phyloP scores from a whole-genome alignment of 352 stramenopile species.

The Phytophthora fragariae region DNA sequence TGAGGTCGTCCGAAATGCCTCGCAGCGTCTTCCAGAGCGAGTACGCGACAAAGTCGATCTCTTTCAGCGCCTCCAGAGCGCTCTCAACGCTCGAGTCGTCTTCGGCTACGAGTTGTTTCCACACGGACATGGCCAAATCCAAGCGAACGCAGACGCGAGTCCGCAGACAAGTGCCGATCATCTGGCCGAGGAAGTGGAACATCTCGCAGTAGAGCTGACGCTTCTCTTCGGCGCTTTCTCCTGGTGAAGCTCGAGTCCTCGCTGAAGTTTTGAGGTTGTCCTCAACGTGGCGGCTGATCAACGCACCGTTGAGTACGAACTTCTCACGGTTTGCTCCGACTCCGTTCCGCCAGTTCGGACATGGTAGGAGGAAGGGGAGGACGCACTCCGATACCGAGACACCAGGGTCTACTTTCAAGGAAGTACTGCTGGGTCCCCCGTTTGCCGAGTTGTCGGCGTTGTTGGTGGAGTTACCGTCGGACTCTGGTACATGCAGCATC shows the following conservation, averaged over 20 bases:
- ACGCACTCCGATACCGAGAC: conserved; percentile 54
- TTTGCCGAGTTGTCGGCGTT: conserved; percentile 12
- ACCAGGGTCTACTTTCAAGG: conserved; percentile 27
- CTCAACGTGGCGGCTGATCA: conserved; percentile 17
- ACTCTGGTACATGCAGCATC: conserved; percentile 45
- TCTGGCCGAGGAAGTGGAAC: conserved; percentile 91
- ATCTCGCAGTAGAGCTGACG: conserved; percentile 81
- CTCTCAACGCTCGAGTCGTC: conserved; percentile 41
- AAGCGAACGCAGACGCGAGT: conserved; percentile 82
- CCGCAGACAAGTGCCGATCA: conserved; percentile 89
- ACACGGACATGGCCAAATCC: conserved; percentile 73
- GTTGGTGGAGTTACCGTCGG: background rate
- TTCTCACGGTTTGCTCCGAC: conserved; percentile 84
- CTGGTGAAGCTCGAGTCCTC: background rate
- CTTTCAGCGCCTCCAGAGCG: conserved; percentile 59
- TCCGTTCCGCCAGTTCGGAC: conserved; percentile 87
- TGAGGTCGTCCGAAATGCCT: conserved; percentile 38
- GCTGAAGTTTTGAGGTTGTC: background rate
- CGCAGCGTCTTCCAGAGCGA: conserved; percentile 62
- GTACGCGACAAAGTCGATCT: conserved; percentile 71
- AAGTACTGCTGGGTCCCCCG: conserved; percentile 26
- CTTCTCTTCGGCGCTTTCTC: conserved; percentile 56
- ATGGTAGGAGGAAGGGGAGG: conserved; percentile 87
- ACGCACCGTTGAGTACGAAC: conserved; percentile 79
- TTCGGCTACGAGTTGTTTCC: conserved; percentile 75